These are phyloP conservation scores for Mortierella sp. DNA, from an alignment of 371 early-diverging fungal species.

Conservation along the genomic window DNA sequence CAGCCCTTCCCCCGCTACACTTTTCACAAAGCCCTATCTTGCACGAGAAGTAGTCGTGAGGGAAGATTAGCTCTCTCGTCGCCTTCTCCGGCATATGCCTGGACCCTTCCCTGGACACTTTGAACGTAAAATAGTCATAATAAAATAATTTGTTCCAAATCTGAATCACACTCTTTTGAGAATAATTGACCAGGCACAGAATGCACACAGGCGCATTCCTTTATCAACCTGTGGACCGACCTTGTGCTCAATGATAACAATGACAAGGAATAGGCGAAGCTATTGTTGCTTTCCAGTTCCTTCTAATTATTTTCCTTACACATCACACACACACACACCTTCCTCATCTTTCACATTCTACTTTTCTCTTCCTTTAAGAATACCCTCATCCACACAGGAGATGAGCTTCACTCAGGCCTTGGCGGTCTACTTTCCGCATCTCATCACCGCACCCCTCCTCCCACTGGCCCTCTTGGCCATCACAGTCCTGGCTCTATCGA, in stretches of 20 bases:
- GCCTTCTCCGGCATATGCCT: background rate
- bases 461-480: conserved; percentile 47
- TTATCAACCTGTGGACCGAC: background rate
- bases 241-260: background rate
- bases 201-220: background rate
- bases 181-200: too few species aligned
- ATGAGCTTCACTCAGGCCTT: conserved; percentile 28
- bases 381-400: background rate
- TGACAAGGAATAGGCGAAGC: background rate
- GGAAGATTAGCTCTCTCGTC: background rate
- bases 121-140: background rate
- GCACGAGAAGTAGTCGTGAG: conserved; percentile 30
- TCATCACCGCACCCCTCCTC: conserved; percentile 45
- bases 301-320: background rate
- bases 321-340: background rate
- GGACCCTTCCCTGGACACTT: background rate
- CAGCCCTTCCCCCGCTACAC: conserved; percentile 33
- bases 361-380: background rate
- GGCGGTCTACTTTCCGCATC: conserved; percentile 34
- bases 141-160: background rate
- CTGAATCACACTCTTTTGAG: too few species aligned
- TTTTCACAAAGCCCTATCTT: conserved; percentile 44
- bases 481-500: conserved; percentile 41
- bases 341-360: background rate
- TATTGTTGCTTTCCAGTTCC: background rate